Base-by-base conservation (phyloP, 1,139 yeast genomes). In the Taphrina flavorubra region DNA sequence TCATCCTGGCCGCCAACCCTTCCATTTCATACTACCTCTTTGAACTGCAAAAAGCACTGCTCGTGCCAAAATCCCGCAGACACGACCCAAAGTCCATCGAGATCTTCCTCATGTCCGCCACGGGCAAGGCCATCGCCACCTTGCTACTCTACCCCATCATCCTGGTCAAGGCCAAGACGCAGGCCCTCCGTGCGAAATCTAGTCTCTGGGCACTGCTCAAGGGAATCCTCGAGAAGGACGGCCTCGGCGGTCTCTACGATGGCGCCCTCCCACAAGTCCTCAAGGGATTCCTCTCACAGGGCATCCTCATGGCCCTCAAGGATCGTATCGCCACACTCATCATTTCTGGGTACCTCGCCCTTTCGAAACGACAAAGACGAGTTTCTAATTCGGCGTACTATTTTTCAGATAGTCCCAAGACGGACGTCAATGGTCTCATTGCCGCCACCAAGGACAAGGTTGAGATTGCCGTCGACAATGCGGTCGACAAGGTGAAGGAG, bases 21-120 rank as follows among this genome's bases (percentile, higher is more conserved):
- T 87, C 95, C 51, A 90, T 90, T 76, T 90, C 97, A 5, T 91
- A 90, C 77, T 95, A 96, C 8, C 83, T 92, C 1, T 89, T 86
- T 77, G 94, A 89, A 77, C 83, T 91, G 73, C 82, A 90, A 73
- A 65, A 65, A 42, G 63, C 68, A 7, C 53, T 65, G 37, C 44
- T 58, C 25, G 25, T 65, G 31, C 68, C 68, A 20, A 57, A 65
- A 51, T n/a, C 57, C 11, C 58, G 68, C 10, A 53, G 68, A 14
- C 37, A 51, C 20, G 34, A 40, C 14, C 68, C 68, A 4, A 47
- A 31, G 25, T 51, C 58, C 2, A 87, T 85, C 76, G 89, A 89
- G 77, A 85, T 88, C 75, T 90, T 90, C 78, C 73, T 86, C 47
- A 80, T 90, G 44, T 97, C 97, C 10, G 91, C 92, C 18, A 73